A percentile compares a stretch with the other conserved stretches of the same genome.
Evolutionary conservation across 2,329 filamentous ascomycete species (phyloP).

Genomic region (Aspergillus sojae): DNA sequence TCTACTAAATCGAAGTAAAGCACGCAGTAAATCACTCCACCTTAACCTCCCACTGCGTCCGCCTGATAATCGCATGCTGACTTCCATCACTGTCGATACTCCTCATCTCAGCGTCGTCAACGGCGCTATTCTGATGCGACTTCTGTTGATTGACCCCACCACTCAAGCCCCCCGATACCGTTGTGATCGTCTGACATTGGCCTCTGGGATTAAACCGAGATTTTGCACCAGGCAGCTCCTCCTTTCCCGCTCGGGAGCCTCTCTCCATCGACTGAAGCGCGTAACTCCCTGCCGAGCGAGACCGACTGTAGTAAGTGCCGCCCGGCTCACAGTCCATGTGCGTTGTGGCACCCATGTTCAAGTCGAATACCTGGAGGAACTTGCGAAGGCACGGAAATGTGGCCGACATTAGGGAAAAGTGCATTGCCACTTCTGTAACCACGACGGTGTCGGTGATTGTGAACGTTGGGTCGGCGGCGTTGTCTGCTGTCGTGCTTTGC

Average conservation of each 20-base stretch:
- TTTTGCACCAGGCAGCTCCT: not conserved
- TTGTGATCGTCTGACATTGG: not conserved
- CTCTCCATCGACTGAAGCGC: not conserved
- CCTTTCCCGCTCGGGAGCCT: not conserved
- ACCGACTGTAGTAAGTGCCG: not conserved
- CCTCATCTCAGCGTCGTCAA: not conserved
- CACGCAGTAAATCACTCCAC: not conserved
- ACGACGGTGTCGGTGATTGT: not conserved
- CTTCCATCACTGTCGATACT: conserved; percentile 3
- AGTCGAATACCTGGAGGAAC: conserved; percentile 4
- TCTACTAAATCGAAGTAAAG: too few species aligned
- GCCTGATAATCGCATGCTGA: conserved; percentile 1
- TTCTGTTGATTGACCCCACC: not conserved
- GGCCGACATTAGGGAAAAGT: conserved; percentile 4
- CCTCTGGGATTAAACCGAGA: not conserved
- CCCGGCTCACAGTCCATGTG: not conserved
- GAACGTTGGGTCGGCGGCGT: not conserved
- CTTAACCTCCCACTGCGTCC: conserved; percentile 3
- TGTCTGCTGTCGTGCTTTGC: not conserved
- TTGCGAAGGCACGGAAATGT: conserved; percentile 4
- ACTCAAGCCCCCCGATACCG: not conserved
- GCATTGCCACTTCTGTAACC: conserved; percentile 5
- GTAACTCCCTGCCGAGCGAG: not conserved
- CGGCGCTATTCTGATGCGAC: not conserved
- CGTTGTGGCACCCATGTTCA: conserved; percentile 4